Base-by-base conservation (phyloP, 768 basidiomycete genomes). In the Ramaria sp. region DNA sequence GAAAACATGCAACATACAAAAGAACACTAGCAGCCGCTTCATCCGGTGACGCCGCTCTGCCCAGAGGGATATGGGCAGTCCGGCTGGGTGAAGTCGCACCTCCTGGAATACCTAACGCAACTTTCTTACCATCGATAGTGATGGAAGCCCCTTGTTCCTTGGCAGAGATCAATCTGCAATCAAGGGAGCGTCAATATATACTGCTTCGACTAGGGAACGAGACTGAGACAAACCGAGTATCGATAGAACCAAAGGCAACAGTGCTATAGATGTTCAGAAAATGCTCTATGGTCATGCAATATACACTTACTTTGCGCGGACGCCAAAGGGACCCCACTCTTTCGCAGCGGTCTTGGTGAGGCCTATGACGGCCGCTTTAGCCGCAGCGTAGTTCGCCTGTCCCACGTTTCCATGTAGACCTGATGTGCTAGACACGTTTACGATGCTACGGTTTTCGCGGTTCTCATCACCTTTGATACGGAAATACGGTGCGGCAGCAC, bases 371-470 rank as follows among this genome's bases (percentile, higher is more conserved):
- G 83, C 88, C 12, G 86, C 70, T 63, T 89, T 90, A 57, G 84
- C 88, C 1, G 86, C 77, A 22, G 88, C 80, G 61, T 88, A 89
- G 69, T 90, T 90, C 15, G 74, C 81, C 66, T 91, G 89, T 3
- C 89, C 90, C 50, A 90, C 83, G 65, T 88, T 90, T 18, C 88
- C 89, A 66, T 91, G 88, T 27, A 91, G 74, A 47, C 88, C 89
- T n/a, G 80, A 77, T 3, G 78, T 83, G 0, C 86, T 89, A 27
- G 88, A 89, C 41, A 92, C 82, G 64, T 90, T 91, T 60, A 86
- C 73, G 61, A 92, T 81, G 6, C 80, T 85, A 47, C 86, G 78
- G 64, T 84, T 85, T 63, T 78, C 84, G 30, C 75, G 73, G 10
- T 71, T 72, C 59, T 59, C 75, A 73, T 20, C 70, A 70, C 79